These are phyloP conservation scores for Cephalotrichum gorgonifer DNA, from an alignment of 2,329 filamentous ascomycete genomes.

Conservation along the genomic window DNA sequence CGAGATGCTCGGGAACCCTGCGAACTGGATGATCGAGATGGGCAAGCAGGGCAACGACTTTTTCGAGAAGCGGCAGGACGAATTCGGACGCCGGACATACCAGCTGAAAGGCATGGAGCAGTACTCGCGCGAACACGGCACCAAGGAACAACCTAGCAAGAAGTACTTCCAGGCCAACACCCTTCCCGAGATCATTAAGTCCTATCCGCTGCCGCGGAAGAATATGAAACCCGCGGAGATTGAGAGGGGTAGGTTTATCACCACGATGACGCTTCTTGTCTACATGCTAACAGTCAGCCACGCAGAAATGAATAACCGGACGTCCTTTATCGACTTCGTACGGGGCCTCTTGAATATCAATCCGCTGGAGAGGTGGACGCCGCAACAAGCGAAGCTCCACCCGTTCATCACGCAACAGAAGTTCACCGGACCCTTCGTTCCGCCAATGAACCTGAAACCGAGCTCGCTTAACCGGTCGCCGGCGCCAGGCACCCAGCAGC, in stretches of 20 bases:
- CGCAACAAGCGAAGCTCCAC: constrained; percentile 92
- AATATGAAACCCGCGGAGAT: constrained; percentile 98
- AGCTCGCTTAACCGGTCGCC: constrained; percentile 78
- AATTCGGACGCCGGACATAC: constrained; percentile 85
- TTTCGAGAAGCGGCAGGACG: constrained; percentile 79
- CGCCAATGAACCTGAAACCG: constrained; percentile 91
- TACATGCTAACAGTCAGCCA: background rate
- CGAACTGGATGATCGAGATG: constrained; percentile 98
- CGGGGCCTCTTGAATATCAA: constrained; percentile 89
- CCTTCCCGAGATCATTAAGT: constrained; percentile 92
- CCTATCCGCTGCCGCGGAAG: constrained; percentile 96
- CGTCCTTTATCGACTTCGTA: constrained; percentile 97
- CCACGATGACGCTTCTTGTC: background rate
- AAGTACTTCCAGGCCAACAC: constrained; percentile 97
- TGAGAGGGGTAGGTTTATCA: constrained; percentile 64
- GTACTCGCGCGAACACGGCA: constrained; percentile 88
- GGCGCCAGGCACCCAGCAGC: constrained; percentile 87
- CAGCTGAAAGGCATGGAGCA: constrained; percentile 96
- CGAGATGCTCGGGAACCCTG: constrained; percentile 94
- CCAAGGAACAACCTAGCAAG: constrained; percentile 98
- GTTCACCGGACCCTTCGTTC: constrained; percentile 90
- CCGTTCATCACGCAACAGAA: constrained; percentile 99
- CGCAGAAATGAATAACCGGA: constrained; percentile 98
- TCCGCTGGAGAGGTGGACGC: constrained; percentile 92
- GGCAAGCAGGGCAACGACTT: constrained; percentile 97